phyloP scores from a whole-genome alignment of 2,329 filamentous ascomycete species.

The Nigrospora sphaerica region DNA sequence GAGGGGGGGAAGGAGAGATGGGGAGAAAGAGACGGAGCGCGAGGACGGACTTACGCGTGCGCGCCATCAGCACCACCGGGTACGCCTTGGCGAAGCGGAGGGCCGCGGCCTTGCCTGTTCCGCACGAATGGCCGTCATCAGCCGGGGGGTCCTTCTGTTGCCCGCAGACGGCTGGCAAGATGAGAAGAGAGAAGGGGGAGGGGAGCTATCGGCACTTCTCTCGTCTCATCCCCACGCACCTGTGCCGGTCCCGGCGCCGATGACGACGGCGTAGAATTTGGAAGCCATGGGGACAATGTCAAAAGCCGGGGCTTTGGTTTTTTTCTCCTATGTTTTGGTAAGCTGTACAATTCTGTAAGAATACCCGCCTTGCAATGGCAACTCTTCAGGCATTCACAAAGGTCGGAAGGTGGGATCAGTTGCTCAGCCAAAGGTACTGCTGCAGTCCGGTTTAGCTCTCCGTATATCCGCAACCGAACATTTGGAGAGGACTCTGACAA shows the following conservation, averaged over 20 bases:
- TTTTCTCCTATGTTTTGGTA: neutral
- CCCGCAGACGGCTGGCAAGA: neutral
- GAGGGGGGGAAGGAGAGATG: no score
- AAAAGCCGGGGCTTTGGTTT: no score
- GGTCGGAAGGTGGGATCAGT: no score
- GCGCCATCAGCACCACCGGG: conserved; percentile 68
- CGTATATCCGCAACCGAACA: neutral
- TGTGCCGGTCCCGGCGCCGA: conserved; percentile 4
- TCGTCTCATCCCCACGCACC: neutral
- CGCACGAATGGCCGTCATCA: no score
- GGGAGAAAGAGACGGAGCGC: no score
- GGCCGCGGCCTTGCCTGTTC: conserved; percentile 38
- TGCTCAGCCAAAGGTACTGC: neutral
- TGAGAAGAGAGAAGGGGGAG: neutral
- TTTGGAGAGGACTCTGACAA: conserved; percentile 10
- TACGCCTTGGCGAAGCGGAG: conserved; percentile 58
- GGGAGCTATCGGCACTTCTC: neutral
- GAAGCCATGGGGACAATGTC: neutral
- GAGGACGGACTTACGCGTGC: conserved; percentile 27
- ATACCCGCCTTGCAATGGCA: no score
- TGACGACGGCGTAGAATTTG: conserved; percentile 5
- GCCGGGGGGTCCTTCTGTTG: neutral
- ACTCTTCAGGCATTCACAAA: neutral
- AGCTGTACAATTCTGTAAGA: neutral
- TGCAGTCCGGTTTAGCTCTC: neutral